Evolutionary conservation across 192 early-diverging fungal species (phyloP), one percentile per base, ranked within the genome.

Genomic region (Thoreauomyces humboldtii): DNA sequence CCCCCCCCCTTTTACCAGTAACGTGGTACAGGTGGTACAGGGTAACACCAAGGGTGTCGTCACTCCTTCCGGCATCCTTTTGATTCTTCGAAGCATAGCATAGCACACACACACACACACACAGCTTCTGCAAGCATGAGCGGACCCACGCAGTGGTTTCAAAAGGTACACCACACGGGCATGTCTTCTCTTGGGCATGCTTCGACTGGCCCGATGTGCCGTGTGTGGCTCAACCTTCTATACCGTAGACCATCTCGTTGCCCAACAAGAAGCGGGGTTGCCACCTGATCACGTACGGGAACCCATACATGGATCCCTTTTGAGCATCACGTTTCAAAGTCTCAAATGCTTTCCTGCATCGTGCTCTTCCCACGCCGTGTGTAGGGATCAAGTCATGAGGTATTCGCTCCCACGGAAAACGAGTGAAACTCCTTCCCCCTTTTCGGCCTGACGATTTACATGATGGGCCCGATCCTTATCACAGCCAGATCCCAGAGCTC

Each of bases 401-500:
- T 46, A 41, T 41, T 9, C 11, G 38, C 38, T 9, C 11, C 11
- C 9, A 12, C 11, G 9, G 38, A 12, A 41, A 12, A n/a, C 38
- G 9, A n/a, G 38, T n/a, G 11, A 41, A 9, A 9, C 9, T 41
- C 17, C 17, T 41, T 9, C 17, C 17, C 17, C 9, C 38, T 12
- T 17, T 41, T 41, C 17, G 9, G 9, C 17, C 38, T 41, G 9
- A 17, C 9, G 38, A 12, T 9, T 41, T 41, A 17, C 17, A 9
- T 41, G 9, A 17, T 17, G 9, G 38, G 9, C 38, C 38, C 38
- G n/a, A n/a, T n/a, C n/a, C 21, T 25, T 22, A 12, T 15, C 19
- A 3, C 33, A 1, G 0, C 33, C 77, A 89, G 48, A 41, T 89
- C 5, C 76, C 84, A 35, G 89, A 92, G 27, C 55, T 94, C 31